Conservation (phyloP, 345 rosid genomes). For the Syzygium grande region DNA sequence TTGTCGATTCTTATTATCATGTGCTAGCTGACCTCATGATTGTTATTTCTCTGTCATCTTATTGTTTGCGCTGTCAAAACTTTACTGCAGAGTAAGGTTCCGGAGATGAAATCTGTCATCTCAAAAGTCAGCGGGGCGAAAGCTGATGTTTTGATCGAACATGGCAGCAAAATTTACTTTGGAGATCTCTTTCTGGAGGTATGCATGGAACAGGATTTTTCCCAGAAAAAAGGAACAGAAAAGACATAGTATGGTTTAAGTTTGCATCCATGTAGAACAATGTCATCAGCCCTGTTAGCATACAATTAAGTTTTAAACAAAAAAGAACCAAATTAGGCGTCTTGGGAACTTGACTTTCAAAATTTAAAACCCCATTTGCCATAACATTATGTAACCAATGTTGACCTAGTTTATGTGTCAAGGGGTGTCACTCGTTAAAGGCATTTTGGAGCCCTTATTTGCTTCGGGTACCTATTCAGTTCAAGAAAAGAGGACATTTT, state of each 20-base stretch:
- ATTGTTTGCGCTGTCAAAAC: neutral
- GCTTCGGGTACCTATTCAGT: neutral
- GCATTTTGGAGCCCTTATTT: neutral
- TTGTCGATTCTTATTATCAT: neutral
- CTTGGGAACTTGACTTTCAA: neutral
- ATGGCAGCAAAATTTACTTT: conserved; percentile 58
- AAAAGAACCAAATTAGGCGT: neutral
- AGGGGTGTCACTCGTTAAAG: neutral
- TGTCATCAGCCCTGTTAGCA: neutral
- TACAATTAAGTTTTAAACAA: neutral
- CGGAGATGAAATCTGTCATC: conserved; percentile 62
- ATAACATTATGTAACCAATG: neutral
- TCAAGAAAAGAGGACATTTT: neutral
- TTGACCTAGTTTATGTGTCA: neutral
- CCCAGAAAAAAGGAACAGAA: neutral
- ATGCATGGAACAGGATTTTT: neutral
- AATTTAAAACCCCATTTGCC: neutral
- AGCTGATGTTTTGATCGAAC: conserved; percentile 69
- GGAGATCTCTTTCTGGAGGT: conserved; percentile 80
- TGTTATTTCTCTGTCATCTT: neutral
- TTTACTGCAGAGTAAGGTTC: conserved; percentile 40
- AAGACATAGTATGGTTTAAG: neutral
- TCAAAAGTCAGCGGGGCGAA: conserved; percentile 73
- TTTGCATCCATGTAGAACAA: neutral
- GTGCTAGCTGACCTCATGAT: neutral